These are phyloP conservation scores for Plasmodium adleri DNA, from an alignment of 169 alveolate genomes.

Conservation along the genomic window DNA sequence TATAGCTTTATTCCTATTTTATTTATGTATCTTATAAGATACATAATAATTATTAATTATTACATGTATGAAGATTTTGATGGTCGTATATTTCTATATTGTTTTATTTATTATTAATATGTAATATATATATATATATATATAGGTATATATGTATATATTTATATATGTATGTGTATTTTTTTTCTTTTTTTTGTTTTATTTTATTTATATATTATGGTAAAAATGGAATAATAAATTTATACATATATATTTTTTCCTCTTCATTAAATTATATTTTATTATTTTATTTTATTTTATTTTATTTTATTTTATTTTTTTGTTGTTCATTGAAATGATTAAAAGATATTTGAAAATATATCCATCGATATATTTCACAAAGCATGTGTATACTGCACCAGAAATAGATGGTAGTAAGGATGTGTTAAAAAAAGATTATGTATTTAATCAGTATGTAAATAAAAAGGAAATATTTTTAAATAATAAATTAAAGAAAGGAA, in stretches of 20 bases:
- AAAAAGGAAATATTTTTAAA: slow-evolving; percentile 30
- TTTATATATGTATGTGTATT: background rate
- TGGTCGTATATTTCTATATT: too few species aligned
- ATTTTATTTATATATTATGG: too few species aligned
- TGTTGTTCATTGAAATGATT: slow-evolving; percentile 19
- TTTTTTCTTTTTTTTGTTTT: background rate
- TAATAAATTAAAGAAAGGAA: slow-evolving; percentile 69
- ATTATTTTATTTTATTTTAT: background rate
- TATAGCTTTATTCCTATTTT: too few species aligned
- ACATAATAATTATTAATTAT: too few species aligned
- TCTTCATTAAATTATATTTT: too few species aligned
- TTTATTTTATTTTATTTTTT: background rate
- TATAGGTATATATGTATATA: too few species aligned
- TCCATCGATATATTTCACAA: slow-evolving; percentile 70
- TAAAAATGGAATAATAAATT: too few species aligned
- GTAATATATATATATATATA: too few species aligned
- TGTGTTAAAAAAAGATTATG: slow-evolving; percentile 59
- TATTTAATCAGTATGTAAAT: slow-evolving; percentile 60
- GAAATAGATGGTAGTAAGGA: slow-evolving; percentile 20
- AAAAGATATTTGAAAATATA: slow-evolving; percentile 60
- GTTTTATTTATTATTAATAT: too few species aligned
- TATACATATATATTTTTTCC: too few species aligned
- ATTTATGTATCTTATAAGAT: too few species aligned
- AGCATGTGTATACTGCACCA: slow-evolving; percentile 68
- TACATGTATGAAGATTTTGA: too few species aligned